Percentiles rank a stretch among this genome's conserved stretches.
Evolutionary conservation across 2,329 filamentous ascomycete species (phyloP).

Genomic region (Basipetospora chlamydospora): DNA sequence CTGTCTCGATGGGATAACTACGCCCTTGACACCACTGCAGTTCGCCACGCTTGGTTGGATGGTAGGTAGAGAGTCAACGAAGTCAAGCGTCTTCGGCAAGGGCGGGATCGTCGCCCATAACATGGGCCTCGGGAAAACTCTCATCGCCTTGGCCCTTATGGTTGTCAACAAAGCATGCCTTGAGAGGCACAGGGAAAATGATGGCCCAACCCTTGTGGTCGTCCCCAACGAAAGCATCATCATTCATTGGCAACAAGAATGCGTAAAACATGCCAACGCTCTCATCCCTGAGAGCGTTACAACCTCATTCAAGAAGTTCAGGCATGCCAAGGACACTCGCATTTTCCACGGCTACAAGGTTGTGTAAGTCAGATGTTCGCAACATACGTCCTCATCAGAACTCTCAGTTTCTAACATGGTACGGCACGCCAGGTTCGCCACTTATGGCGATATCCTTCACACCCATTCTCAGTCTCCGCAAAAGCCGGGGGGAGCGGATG

Average conservation of each 20-base stretch:
- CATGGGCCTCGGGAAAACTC: conserved; percentile 55
- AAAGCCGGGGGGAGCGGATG: no score
- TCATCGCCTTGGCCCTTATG: conserved; percentile 69
- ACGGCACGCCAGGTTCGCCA: neutral
- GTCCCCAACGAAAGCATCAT: neutral
- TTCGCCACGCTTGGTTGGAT: conserved; percentile 1
- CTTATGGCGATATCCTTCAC: neutral
- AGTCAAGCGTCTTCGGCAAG: conserved; percentile 25
- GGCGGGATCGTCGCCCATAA: conserved; percentile 47
- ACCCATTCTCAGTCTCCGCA: no score
- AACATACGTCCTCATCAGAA: neutral
- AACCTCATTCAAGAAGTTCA: neutral
- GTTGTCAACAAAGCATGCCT: conserved; percentile 44
- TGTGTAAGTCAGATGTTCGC: neutral
- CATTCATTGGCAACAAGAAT: neutral
- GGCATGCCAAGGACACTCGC: neutral
- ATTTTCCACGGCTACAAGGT: neutral
- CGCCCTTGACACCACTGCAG: neutral
- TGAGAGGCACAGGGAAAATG: neutral
- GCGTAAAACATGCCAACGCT: neutral
- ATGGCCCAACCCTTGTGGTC: neutral
- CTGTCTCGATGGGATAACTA: neutral
- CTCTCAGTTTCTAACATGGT: neutral
- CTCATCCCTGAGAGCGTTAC: neutral
- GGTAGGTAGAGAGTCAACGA: neutral